Base-by-base conservation (phyloP, 495 filamentous ascomycete genomes). In the Penicillium cosmopolitanum region DNA sequence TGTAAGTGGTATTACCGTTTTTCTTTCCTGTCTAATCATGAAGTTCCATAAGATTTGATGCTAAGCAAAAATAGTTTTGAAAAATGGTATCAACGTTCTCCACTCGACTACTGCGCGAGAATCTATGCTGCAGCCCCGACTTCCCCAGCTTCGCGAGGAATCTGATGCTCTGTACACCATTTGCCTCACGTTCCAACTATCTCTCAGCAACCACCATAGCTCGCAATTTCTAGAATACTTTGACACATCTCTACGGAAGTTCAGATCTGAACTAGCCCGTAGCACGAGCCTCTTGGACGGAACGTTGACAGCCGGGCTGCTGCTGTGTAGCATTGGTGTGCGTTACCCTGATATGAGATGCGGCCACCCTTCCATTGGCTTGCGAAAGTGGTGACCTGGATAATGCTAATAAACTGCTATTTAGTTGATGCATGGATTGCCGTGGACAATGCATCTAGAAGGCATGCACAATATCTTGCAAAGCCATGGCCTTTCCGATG, bases 371-470 rank as follows among this genome's bases (percentile, higher is more conserved):
- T 31, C 8, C 28, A 31, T 31, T 31, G 28, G 28, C 28, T 31
- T 31, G 28, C 28, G 1, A 31, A 31, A 31, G 28, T 9, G 8
- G 28, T 57, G 23, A 61, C 51, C 34, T 15, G 52, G 3, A 56
- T 44, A 23, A 12, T 25, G 28, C 33, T 44, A 44, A 44, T 10
- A 1, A 19, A 3, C 21, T 4, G 8, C 2, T 19, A 16, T 51
- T 44, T 21, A 77, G 74, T 38, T 73, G 34, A 62, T 77, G 56
- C 74, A 71, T 47, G 71, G 73, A 8, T 25, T 71, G 12, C 66
- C 73, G 0, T 77, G 73, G 74, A 75, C 73, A 2, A 67, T 77
- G 68, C 74, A 77, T 57, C 55, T 77, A 13, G 69, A 71, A 56
- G 73, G 74, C 11, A 74, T 77, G 69, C 64, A 77, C 54, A 69